A percentile compares a stretch with the other conserved stretches of the same genome.
These are phyloP conservation scores for Talaromyces wortmannii DNA, from an alignment of 495 filamentous ascomycete species.

Conservation along the genomic window DNA sequence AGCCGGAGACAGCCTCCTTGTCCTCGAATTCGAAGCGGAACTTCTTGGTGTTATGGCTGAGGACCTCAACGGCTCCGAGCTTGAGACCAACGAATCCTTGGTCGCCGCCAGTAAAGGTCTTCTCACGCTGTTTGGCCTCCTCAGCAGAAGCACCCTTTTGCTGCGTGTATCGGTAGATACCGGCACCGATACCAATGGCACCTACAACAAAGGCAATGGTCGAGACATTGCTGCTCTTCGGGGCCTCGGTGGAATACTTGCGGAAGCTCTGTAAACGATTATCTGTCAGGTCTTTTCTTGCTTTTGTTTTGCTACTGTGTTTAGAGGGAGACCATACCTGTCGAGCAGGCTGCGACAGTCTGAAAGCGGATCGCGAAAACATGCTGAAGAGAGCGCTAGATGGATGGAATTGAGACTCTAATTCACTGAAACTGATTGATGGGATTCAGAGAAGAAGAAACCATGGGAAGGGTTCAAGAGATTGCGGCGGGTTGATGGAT, in stretches of 20 bases:
- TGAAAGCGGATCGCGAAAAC: conserved; percentile 43
- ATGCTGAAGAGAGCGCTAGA: conserved; percentile 20
- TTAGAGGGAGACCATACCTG: conserved; percentile 21
- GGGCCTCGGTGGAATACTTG: conserved; percentile 42
- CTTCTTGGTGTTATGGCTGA: conserved; percentile 88
- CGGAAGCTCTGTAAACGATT: conserved; percentile 33
- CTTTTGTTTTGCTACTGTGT: conserved; percentile 6
- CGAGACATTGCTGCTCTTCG: conserved; percentile 31
- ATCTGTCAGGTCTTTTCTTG: not conserved
- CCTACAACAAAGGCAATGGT: conserved; percentile 35
- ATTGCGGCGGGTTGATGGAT: not conserved
- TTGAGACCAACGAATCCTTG: conserved; percentile 78
- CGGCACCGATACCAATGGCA: conserved; percentile 32
- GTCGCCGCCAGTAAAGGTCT: conserved; percentile 74
- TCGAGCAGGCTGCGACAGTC: conserved; percentile 39
- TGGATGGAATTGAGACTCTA: not conserved
- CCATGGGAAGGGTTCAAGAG: not conserved
- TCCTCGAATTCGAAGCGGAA: conserved; percentile 81
- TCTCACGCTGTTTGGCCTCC: conserved; percentile 27
- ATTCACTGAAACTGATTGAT: not conserved
- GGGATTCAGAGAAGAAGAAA: not conserved
- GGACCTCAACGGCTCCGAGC: conserved; percentile 65
- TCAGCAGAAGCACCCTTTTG: conserved; percentile 19
- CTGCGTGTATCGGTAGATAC: conserved; percentile 37
- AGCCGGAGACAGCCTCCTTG: conserved; percentile 72